phyloP scores from a whole-genome alignment of 2,329 filamentous ascomycete genomes.

The Ceratocystis albifundus region DNA sequence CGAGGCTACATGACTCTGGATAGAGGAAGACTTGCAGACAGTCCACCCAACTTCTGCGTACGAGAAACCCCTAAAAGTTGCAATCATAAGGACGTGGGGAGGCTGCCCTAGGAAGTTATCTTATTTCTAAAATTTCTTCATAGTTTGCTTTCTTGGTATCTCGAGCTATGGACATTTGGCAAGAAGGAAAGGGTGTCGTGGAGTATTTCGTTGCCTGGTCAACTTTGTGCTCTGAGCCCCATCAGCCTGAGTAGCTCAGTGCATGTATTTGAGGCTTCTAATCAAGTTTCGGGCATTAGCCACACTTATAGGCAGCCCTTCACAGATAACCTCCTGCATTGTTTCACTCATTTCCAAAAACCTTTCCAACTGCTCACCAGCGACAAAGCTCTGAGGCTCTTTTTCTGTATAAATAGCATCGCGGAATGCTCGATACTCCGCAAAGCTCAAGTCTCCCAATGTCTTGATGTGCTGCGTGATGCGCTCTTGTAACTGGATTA shows the following conservation, averaged over 20 bases:
- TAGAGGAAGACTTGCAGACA: too few species aligned
- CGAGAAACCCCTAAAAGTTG: too few species aligned
- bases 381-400: conserved; percentile 75
- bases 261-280: conserved; percentile 51
- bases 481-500: conserved; percentile 67
- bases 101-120: too few species aligned
- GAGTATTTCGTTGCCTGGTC: too few species aligned
- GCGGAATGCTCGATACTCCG: conserved; percentile 69
- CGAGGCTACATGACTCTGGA: too few species aligned
- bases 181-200: too few species aligned
- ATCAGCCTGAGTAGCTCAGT: conserved; percentile 31
- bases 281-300: conserved; percentile 51
- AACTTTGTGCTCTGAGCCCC: too few species aligned
- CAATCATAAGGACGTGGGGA: too few species aligned
- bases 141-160: too few species aligned
- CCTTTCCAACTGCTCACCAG: conserved; percentile 78
- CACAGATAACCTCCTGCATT: conserved; percentile 42
- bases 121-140: too few species aligned
- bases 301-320: conserved; percentile 44
- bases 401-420: conserved; percentile 61
- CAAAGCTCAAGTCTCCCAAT: conserved; percentile 64
- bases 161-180: too few species aligned
- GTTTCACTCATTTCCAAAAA: conserved; percentile 62
- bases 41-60: too few species aligned
- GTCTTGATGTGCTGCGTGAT: conserved; percentile 56